These are phyloP conservation scores for Brettanomyces nanus DNA, from an alignment of 805 yeast genomes.

Conservation along the genomic window DNA sequence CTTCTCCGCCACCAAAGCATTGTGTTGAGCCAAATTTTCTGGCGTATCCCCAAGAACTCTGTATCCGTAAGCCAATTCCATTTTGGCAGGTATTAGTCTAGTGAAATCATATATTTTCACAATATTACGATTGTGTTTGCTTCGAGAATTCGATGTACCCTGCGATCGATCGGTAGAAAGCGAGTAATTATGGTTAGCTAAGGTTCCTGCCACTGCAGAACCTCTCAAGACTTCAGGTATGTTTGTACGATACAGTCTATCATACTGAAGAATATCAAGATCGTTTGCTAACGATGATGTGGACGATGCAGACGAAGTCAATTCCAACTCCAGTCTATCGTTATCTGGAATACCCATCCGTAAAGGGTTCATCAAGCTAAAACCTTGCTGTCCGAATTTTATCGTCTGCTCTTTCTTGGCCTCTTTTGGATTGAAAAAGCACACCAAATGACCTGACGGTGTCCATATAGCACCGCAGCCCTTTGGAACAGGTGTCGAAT, in stretches of 20 bases:
- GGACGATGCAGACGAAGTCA: constrained; percentile 24
- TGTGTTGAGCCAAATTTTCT: constrained; percentile 56
- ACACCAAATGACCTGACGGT: constrained; percentile 64
- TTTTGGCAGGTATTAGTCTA: constrained; percentile 66
- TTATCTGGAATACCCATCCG: not conserved
- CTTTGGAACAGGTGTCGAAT: constrained; percentile 85
- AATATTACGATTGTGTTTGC: constrained; percentile 35
- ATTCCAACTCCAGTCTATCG: constrained; percentile 20
- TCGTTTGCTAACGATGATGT: constrained; percentile 61
- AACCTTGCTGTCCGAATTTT: constrained; percentile 48
- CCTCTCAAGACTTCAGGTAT: constrained; percentile 43
- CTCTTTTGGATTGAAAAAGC: constrained; percentile 65
- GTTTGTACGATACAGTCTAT: constrained; percentile 40
- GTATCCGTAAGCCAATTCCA: constrained; percentile 62
- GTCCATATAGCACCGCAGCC: constrained; percentile 94
- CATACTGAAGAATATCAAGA: constrained; percentile 57
- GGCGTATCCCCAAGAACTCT: constrained; percentile 57
- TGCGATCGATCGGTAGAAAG: constrained; percentile 29
- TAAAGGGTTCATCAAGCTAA: constrained; percentile 27
- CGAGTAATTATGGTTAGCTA: constrained; percentile 16
- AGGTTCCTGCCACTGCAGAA: constrained; percentile 21
- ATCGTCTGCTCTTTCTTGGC: constrained; percentile 33
- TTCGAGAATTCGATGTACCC: constrained; percentile 18
- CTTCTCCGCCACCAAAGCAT: constrained; percentile 60
- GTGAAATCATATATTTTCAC: constrained; percentile 59